Percentiles rank a stretch among this genome's conserved stretches.
phyloP scores from a whole-genome alignment of 306 rosid species.

The Carpinus viminea region DNA sequence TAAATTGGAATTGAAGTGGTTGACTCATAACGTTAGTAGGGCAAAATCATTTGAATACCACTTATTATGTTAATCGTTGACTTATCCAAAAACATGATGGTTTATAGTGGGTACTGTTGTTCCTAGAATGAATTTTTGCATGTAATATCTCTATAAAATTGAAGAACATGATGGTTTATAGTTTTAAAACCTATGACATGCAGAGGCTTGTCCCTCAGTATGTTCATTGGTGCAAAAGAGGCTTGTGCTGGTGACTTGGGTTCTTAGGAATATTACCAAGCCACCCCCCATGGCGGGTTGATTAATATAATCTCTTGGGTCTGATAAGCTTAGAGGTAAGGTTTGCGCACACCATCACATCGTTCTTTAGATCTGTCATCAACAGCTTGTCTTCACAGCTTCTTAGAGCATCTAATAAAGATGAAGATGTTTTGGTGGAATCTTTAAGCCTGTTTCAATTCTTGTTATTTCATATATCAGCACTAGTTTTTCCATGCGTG shows the following conservation, averaged over 20 bases:
- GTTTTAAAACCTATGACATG: neutral
- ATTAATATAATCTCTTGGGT: neutral
- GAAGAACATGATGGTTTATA: neutral
- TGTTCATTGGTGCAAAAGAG: neutral
- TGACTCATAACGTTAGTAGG: neutral
- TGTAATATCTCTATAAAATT: neutral
- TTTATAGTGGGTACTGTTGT: neutral
- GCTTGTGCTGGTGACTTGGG: neutral
- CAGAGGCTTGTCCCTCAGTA: neutral
- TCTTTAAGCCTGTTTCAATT: neutral
- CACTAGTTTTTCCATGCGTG: neutral
- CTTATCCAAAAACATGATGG: neutral
- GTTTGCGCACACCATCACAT: neutral
- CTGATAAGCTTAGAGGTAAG: neutral
- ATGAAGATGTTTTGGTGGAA: neutral
- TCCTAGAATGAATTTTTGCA: neutral
- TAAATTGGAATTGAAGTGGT: neutral
- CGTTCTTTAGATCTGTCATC: neutral
- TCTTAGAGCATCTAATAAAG: neutral
- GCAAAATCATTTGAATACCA: neutral
- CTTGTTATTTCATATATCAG: neutral
- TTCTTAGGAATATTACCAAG: neutral
- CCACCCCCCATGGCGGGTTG: neutral
- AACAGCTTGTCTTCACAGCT: neutral
- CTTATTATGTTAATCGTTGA: neutral